Conservation (phyloP, 768 basidiomycete genomes). For the Ramaria sp. region DNA sequence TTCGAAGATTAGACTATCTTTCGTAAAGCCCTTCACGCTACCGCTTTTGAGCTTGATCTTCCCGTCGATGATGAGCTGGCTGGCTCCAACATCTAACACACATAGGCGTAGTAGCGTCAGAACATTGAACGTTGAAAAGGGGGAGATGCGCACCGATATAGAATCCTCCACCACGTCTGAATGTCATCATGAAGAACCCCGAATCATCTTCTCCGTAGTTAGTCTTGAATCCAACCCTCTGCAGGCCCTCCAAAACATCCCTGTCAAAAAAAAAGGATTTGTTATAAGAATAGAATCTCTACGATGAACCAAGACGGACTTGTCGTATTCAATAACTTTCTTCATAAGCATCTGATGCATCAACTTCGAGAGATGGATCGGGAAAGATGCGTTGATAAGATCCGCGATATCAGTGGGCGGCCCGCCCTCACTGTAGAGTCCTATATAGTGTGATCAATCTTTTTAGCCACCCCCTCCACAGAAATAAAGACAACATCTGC, state of each 20-base stretch:
- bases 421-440: constrained; percentile 34
- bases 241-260: constrained; percentile 49
- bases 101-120: neutral
- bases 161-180: constrained; percentile 46
- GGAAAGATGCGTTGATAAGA: constrained; percentile 35
- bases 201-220: constrained; percentile 39
- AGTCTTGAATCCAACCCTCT: constrained; percentile 44
- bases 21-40: constrained; percentile 34
- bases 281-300: constrained; percentile 19
- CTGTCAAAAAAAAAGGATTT: too few species aligned
- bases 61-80: constrained; percentile 51
- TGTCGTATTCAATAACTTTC: constrained; percentile 23
- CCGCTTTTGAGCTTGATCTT: constrained; percentile 65
- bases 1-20: constrained; percentile 34
- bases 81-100: constrained; percentile 41
- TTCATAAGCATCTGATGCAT: constrained; percentile 24
- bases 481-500: neutral
- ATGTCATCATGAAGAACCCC: constrained; percentile 39
- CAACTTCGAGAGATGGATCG: constrained; percentile 24
- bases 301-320: constrained; percentile 8
- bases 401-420: constrained; percentile 42
- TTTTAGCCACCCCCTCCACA: too few species aligned
- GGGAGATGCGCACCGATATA: constrained; percentile 39
- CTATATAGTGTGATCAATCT: constrained; percentile 1
- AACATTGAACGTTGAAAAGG: neutral